phyloP scores from a whole-genome alignment of 2,329 filamentous ascomycete genomes.

The Aspergillus proliferans region DNA sequence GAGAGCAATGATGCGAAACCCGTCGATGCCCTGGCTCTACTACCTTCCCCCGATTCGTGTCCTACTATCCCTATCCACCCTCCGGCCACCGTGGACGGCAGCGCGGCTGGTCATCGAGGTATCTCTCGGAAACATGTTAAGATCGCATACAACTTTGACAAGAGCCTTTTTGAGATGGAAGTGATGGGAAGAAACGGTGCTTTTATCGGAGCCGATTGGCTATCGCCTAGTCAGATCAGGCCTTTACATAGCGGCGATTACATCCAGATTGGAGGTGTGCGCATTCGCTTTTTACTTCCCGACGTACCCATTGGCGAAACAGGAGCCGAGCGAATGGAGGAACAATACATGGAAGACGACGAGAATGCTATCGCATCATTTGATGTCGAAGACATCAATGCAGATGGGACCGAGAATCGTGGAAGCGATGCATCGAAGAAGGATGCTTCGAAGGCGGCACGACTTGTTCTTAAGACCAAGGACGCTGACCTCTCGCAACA shows the following conservation, averaged over 20 bases:
- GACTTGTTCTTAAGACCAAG: slow-evolving; percentile 24
- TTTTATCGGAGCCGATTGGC: slow-evolving; percentile 48
- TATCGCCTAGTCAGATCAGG: slow-evolving; percentile 42
- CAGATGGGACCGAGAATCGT: slow-evolving; percentile 24
- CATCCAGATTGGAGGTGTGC: slow-evolving; percentile 54
- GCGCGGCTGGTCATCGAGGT: slow-evolving; percentile 47
- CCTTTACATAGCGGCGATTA: slow-evolving; percentile 52
- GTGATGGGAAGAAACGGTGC: slow-evolving; percentile 55
- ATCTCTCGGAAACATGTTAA: slow-evolving; percentile 59
- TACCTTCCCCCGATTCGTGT: slow-evolving; percentile 48
- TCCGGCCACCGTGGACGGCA: slow-evolving; percentile 40
- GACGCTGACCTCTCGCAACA: slow-evolving; percentile 22
- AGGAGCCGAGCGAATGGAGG: slow-evolving; percentile 42
- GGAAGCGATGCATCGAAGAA: slow-evolving; percentile 21
- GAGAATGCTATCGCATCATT: slow-evolving; percentile 27
- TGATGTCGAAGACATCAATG: slow-evolving; percentile 38
- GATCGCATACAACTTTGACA: slow-evolving; percentile 55
- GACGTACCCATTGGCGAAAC: slow-evolving; percentile 44
- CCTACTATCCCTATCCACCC: slow-evolving; percentile 58
- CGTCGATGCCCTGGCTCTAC: slow-evolving; percentile 41
- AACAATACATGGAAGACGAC: slow-evolving; percentile 32
- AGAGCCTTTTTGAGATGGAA: slow-evolving; percentile 52
- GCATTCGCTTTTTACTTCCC: slow-evolving; percentile 52
- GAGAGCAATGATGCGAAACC: slow-evolving; percentile 31
- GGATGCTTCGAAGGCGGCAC: slow-evolving; percentile 22